Percentiles rank a stretch among this genome's conserved stretches.
Evolutionary conservation across 768 basidiomycete genomes (phyloP).

Genomic region (Postia placenta): DNA sequence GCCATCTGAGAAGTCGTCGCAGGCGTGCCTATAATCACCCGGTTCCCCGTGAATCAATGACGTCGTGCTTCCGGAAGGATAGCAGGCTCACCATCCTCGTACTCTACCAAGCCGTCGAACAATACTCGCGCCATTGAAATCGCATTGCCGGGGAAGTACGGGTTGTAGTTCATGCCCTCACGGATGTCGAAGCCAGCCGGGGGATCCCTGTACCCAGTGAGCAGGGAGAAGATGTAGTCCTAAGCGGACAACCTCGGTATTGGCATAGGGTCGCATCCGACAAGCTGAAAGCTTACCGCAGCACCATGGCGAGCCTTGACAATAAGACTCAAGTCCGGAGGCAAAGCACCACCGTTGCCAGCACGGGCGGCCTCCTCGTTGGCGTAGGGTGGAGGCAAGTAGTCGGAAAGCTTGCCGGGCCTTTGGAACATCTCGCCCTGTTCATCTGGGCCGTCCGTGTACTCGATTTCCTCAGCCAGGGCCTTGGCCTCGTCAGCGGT

Average conservation of each 20-base stretch:
- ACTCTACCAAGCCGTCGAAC: slow-evolving; percentile 95
- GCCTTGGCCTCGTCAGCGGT: slow-evolving; percentile 82
- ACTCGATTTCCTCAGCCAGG: slow-evolving; percentile 97
- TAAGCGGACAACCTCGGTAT: slow-evolving; percentile 22
- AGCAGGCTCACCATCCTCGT: slow-evolving; percentile 70
- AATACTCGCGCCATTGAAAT: slow-evolving; percentile 97
- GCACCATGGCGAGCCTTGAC: slow-evolving; percentile 97
- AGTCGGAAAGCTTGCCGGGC: slow-evolving; percentile 97
- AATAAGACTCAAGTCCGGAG: slow-evolving; percentile 95
- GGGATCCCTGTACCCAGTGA: slow-evolving; percentile 95
- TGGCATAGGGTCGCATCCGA: no score
- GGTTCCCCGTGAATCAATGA: not conserved
- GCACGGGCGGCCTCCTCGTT: slow-evolving; percentile 98
- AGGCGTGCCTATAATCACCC: slow-evolving; percentile 62
- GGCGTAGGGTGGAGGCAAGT: slow-evolving; percentile 90
- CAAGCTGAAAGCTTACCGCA: slow-evolving; percentile 80
- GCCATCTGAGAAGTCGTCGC: slow-evolving; percentile 99
- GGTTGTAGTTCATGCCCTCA: slow-evolving; percentile 99
- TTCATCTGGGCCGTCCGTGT: slow-evolving; percentile 91
- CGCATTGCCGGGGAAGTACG: slow-evolving; percentile 97
- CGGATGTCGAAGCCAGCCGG: slow-evolving; percentile 93
- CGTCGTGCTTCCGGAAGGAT: not conserved
- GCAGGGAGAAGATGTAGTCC: slow-evolving; percentile 96
- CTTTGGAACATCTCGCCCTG: slow-evolving; percentile 98
- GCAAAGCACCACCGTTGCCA: slow-evolving; percentile 89